phyloP scores from a whole-genome alignment of 2,329 filamentous ascomycete genomes.

The Claviceps purpurea region DNA sequence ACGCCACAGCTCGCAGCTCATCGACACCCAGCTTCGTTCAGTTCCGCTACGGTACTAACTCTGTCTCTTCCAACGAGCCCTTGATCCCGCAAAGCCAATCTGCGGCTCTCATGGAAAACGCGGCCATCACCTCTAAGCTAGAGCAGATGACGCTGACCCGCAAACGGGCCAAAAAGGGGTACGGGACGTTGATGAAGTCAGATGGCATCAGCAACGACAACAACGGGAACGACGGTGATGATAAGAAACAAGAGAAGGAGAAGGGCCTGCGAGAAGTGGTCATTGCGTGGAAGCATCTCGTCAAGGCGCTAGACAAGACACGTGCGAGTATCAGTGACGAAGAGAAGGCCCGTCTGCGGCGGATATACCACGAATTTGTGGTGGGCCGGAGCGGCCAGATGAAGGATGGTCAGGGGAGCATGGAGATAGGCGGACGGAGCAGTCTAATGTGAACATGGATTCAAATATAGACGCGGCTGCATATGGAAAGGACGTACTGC shows the following conservation, averaged over 20 bases:
- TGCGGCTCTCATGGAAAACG: slow-evolving; percentile 56
- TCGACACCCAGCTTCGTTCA: slow-evolving; percentile 53
- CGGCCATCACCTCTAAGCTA: slow-evolving; percentile 68
- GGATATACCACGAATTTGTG: slow-evolving; percentile 88
- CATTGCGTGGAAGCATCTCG: slow-evolving; percentile 73
- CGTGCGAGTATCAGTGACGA: slow-evolving; percentile 69
- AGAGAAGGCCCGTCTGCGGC: slow-evolving; percentile 59
- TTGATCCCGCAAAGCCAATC: slow-evolving; percentile 35
- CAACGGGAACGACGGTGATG: slow-evolving; percentile 14
- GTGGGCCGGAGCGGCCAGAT: slow-evolving; percentile 88
- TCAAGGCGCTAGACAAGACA: slow-evolving; percentile 62
- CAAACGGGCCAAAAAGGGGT: slow-evolving; percentile 26
- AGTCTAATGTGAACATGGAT: slow-evolving; percentile 64
- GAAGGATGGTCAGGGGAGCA: slow-evolving; percentile 82
- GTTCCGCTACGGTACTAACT: slow-evolving; percentile 63
- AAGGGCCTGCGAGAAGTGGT: slow-evolving; percentile 52
- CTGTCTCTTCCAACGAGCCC: slow-evolving; percentile 26
- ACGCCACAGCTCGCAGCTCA: slow-evolving; percentile 23
- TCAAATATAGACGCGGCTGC: not conserved
- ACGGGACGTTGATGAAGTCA: slow-evolving; percentile 10
- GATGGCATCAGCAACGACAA: slow-evolving; percentile 10
- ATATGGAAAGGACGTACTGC: no score
- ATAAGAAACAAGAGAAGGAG: not conserved
- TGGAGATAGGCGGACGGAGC: slow-evolving; percentile 81
- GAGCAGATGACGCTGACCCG: slow-evolving; percentile 62